Conservation (phyloP, 352 stramenopile genomes). For the Blastocystis sp. region DNA sequence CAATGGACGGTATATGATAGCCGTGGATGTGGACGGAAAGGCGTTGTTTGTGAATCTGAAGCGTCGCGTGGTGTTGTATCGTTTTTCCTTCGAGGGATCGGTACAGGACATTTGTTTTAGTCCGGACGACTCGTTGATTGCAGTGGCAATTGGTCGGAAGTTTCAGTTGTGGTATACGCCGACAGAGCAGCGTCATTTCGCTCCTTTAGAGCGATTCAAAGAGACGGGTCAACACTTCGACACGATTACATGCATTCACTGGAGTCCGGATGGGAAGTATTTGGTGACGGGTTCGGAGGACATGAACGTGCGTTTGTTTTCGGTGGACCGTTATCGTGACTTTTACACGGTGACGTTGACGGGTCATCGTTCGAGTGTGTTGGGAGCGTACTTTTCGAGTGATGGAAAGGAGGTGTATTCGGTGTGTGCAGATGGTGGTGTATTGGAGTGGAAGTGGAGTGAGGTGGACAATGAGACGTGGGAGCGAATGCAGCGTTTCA, state of each 20-base stretch:
- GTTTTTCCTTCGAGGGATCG: conserved; percentile 82
- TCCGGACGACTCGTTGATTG: conserved; percentile 75
- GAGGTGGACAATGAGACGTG: not conserved
- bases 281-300: conserved; percentile 77
- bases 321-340: conserved; percentile 65
- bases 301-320: conserved; percentile 74
- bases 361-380: conserved; percentile 73
- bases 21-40: conserved; percentile 74
- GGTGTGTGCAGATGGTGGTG: conserved; percentile 71
- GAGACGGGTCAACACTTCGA: conserved; percentile 77
- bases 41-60: conserved; percentile 78
- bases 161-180: conserved; percentile 79
- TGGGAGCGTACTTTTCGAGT: conserved; percentile 73
- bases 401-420: conserved; percentile 72
- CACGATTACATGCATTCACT: conserved; percentile 65
- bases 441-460: conserved; percentile 73
- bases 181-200: conserved; percentile 73
- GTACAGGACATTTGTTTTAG: conserved; percentile 75
- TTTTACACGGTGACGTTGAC: conserved; percentile 76
- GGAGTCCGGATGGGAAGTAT: conserved; percentile 64
- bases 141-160: conserved; percentile 76
- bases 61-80: conserved; percentile 76
- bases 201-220: conserved; percentile 75
- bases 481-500: conserved; percentile 29
- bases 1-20: conserved; percentile 74